phyloP scores from a whole-genome alignment of 495 filamentous ascomycete genomes.

The Penicillium maclennaniae region DNA sequence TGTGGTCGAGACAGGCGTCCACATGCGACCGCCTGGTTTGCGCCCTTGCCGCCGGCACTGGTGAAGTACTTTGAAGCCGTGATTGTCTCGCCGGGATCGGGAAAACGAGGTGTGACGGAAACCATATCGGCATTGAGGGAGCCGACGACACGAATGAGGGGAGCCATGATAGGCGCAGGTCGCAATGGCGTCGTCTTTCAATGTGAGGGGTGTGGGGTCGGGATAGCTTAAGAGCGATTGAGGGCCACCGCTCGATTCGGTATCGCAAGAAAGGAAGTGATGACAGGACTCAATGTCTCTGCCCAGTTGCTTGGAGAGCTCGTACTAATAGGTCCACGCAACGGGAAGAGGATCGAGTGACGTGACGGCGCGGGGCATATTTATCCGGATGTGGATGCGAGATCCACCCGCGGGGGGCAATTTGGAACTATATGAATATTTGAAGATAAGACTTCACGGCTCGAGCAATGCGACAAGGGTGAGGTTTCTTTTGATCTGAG shows the following conservation, averaged over 20 bases:
- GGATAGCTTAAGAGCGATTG: neutral
- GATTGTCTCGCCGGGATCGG: slow-evolving; percentile 80
- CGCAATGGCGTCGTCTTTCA: neutral
- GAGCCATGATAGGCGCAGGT: slow-evolving; percentile 31
- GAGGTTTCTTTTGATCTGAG: no score
- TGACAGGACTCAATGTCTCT: neutral
- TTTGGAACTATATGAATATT: no score
- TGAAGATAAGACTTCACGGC: no score
- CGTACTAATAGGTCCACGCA: neutral
- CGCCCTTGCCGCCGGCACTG: slow-evolving; percentile 88
- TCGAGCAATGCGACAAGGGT: no score
- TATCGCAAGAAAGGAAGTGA: neutral
- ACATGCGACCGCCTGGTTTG: slow-evolving; percentile 89
- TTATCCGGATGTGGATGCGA: no score
- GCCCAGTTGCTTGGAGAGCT: no score
- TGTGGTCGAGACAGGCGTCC: slow-evolving; percentile 55
- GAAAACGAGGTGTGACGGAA: slow-evolving; percentile 78
- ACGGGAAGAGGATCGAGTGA: no score
- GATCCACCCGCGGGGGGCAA: no score
- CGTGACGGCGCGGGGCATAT: no score
- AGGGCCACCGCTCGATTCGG: neutral
- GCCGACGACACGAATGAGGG: slow-evolving; percentile 74
- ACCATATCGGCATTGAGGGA: slow-evolving; percentile 93
- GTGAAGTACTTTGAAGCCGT: slow-evolving; percentile 72
- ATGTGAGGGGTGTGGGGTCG: neutral